A percentile compares a stretch with the other conserved stretches of the same genome.
These are phyloP conservation scores for Ceratocystis diversiconidia DNA, from an alignment of 2,329 filamentous ascomycete species.

Conservation along the genomic window DNA sequence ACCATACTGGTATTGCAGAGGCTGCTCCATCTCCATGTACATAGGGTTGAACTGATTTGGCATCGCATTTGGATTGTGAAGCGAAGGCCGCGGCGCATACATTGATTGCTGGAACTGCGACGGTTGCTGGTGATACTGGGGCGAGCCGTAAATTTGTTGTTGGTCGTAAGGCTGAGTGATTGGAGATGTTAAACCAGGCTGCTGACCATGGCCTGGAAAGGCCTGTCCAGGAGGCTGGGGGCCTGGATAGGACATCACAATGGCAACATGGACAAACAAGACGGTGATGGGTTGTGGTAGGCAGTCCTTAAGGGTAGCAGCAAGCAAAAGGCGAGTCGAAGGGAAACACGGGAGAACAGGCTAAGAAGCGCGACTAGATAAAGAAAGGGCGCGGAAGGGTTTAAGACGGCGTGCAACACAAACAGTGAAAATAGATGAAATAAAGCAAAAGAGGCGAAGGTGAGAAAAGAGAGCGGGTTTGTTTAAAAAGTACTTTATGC, in stretches of 20 bases:
- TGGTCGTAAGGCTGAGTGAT: constrained; percentile 20
- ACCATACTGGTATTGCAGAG: constrained; percentile 11
- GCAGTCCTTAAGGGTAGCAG: neutral
- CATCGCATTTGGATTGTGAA: constrained; percentile 22
- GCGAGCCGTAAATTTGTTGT: constrained; percentile 17
- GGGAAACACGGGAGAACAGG: neutral
- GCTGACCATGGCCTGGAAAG: constrained; percentile 22
- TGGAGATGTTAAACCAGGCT: constrained; percentile 18
- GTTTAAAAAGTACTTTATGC: neutral
- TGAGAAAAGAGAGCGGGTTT: neutral
- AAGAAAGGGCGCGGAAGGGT: neutral
- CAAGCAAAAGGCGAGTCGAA: neutral
- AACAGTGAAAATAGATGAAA: neutral
- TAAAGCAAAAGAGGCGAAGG: neutral
- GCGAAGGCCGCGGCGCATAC: constrained; percentile 14
- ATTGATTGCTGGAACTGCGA: constrained; percentile 21
- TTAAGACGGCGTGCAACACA: neutral
- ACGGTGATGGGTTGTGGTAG: neutral
- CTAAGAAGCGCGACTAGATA: neutral
- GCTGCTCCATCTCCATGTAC: constrained; percentile 13
- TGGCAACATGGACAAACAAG: constrained; percentile 16
- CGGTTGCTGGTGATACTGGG: constrained; percentile 24
- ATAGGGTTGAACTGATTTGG: constrained; percentile 14
- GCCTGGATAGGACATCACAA: constrained; percentile 28
- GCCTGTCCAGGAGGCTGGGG: constrained; percentile 24